Evolutionary conservation across 1,139 yeast species (phyloP), one percentile per base, ranked within the genome.

Genomic region (Scheffersomyces parashehatae): DNA sequence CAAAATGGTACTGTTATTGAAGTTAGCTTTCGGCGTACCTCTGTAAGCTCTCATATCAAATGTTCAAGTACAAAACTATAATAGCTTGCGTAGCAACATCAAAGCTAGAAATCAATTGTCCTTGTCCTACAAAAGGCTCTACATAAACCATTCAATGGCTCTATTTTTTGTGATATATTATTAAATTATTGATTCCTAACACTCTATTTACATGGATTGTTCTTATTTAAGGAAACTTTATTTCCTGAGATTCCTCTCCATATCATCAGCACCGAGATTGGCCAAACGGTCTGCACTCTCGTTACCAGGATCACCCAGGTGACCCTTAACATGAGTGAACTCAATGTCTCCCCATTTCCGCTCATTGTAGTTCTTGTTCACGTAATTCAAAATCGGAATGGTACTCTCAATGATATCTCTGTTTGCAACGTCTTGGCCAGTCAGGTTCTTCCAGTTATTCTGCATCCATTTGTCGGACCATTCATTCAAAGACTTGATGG

Each of bases 221-320:
- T 20, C 8, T 20, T 7, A 20, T 20, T 20, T 6, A 20, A 20
- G 5, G 9, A 20, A 20, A 2, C 26, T 20, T 9, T 20, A 20
- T 20, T 20, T 20, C 26, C 26, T 20, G 26, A 20, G 26, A 20
- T 20, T 20, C 26, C 26, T 20, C 26, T 20, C 20, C 48, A 41
- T 42, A 29, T 49, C 50, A 43, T 70, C 73, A 8, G 84, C 83
- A n/a, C 88, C 95, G 28, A 54, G 44, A 46, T 79, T 83, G 3
- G 97, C 97, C 41, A 90, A 67, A 36, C 59, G 54, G 59, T 91
- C 97, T 0, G 97, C 97, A 56, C 60, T 69, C 50, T 84, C 90
- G 58, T 90, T 90, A 0, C 97, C 97, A 13, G 56, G 60, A 37
- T 68, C 61, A 0, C 90, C 93, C 13, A 69, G 62, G 60, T 91